A percentile compares a stretch with the other conserved stretches of the same genome.
Evolutionary conservation across 2,329 filamentous ascomycete genomes (phyloP).

Genomic region (Ophiostoma fasciatum): DNA sequence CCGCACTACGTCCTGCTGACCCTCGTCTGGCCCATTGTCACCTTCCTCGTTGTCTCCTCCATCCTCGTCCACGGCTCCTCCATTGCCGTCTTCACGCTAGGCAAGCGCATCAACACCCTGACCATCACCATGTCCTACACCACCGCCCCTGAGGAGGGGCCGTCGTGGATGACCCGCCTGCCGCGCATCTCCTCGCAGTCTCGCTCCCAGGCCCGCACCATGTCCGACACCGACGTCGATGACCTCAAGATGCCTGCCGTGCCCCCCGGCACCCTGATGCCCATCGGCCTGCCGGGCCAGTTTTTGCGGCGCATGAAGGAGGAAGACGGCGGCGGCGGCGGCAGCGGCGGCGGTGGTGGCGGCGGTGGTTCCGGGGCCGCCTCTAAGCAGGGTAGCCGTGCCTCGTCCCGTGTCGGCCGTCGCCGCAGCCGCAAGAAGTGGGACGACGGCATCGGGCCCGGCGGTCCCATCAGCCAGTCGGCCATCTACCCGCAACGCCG

Average conservation of each 20-base stretch:
- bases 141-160: conserved; percentile 70
- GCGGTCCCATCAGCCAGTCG: conserved; percentile 78
- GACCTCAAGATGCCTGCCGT: conserved; percentile 45
- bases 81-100: conserved; percentile 90
- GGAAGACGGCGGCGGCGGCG: conserved; percentile 53
- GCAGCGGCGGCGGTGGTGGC: no score
- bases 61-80: conserved; percentile 97
- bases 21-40: conserved; percentile 89
- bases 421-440: conserved; percentile 52
- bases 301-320: conserved; percentile 76
- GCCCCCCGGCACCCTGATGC: conserved; percentile 57
- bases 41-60: conserved; percentile 85
- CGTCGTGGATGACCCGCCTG: conserved; percentile 88
- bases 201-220: conserved; percentile 70
- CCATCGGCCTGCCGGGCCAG: conserved; percentile 55
- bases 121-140: conserved; percentile 96
- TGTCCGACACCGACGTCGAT: conserved; percentile 62
- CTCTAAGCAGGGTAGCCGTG: conserved; percentile 37
- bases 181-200: conserved; percentile 53
- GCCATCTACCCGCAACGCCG: conserved; percentile 61
- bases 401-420: conserved; percentile 44
- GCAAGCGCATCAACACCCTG: conserved; percentile 94
- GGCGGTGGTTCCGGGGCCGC: no score
- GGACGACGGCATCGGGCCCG: conserved; percentile 59
- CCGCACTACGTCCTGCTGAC: conserved; percentile 58